Percentiles rank a stretch among this genome's conserved stretches.
These are phyloP conservation scores for Limnanthes douglasii DNA, from an alignment of 345 rosid genomes.

Conservation along the genomic window DNA sequence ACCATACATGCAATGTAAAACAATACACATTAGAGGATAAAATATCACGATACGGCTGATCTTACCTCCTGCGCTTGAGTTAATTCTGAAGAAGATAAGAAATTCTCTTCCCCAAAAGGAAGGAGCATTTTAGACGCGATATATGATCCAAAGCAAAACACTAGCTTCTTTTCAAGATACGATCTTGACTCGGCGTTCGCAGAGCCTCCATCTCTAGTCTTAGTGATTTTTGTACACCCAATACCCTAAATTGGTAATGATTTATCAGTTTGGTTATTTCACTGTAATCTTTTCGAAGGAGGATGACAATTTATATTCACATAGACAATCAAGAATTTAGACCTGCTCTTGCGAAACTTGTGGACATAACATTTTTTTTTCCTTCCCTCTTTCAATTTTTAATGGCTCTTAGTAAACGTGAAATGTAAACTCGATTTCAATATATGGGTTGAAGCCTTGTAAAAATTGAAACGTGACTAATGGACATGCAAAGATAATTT, in stretches of 20 bases:
- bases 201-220: conserved; percentile 53
- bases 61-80: conserved; percentile 81
- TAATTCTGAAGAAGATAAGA: conserved; percentile 65
- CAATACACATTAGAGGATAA: conserved; percentile 2
- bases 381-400: too few relatives aligned
- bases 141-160: conserved; percentile 86
- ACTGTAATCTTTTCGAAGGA: too few relatives aligned
- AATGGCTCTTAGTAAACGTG: too few relatives aligned
- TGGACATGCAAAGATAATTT: too few relatives aligned
- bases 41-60: conserved; percentile 7
- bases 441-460: too few relatives aligned
- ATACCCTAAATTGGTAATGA: conserved; percentile 39
- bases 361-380: too few relatives aligned
- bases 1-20: background rate
- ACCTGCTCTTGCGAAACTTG: too few relatives aligned
- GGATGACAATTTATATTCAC: too few relatives aligned
- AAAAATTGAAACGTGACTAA: too few relatives aligned
- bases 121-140: conserved; percentile 78
- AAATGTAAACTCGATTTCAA: too few relatives aligned
- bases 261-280: too few relatives aligned
- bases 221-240: conserved; percentile 84
- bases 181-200: conserved; percentile 72
- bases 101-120: conserved; percentile 75
- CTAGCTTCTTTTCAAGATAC: conserved; percentile 90
- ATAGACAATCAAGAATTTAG: too few relatives aligned